Percentiles rank a stretch among this genome's conserved stretches.
Conservation (phyloP, 805 yeast genomes). For the Schizosaccharomyces lindneri region DNA sequence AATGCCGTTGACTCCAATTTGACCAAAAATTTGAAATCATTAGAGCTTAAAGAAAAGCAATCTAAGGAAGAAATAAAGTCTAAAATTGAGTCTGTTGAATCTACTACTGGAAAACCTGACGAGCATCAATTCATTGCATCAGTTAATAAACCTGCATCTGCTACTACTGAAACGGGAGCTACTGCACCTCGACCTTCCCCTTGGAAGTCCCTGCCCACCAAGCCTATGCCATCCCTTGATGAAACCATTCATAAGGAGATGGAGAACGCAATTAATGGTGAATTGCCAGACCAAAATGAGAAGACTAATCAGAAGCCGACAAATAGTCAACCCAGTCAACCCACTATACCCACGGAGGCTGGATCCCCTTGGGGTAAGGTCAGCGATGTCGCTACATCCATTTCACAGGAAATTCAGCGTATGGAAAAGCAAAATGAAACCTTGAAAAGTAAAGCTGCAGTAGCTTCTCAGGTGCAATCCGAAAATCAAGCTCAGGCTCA, state of each 20-base stretch:
- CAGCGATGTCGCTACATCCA: neutral
- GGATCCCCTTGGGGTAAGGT: conserved; percentile 1
- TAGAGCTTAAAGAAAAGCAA: neutral
- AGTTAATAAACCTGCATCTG: neutral
- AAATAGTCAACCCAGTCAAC: neutral
- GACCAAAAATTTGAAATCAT: neutral
- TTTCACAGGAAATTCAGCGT: neutral
- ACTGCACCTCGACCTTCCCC: neutral
- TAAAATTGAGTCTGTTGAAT: too few relatives aligned
- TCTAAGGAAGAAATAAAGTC: too few relatives aligned
- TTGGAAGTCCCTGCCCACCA: neutral
- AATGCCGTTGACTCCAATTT: neutral
- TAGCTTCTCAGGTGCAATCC: neutral
- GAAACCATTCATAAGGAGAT: neutral
- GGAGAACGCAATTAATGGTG: neutral
- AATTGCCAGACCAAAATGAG: too few relatives aligned
- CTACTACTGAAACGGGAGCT: neutral
- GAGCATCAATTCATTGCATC: too few relatives aligned
- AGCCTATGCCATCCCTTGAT: neutral
- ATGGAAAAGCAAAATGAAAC: neutral
- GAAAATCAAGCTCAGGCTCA: neutral
- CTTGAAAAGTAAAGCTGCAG: neutral
- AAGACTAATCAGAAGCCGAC: neutral
- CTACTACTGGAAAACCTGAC: too few relatives aligned
- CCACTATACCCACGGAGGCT: neutral